Conservation (phyloP, 192 early-diverging fungal genomes). For the Gonapodya prolifera region DNA sequence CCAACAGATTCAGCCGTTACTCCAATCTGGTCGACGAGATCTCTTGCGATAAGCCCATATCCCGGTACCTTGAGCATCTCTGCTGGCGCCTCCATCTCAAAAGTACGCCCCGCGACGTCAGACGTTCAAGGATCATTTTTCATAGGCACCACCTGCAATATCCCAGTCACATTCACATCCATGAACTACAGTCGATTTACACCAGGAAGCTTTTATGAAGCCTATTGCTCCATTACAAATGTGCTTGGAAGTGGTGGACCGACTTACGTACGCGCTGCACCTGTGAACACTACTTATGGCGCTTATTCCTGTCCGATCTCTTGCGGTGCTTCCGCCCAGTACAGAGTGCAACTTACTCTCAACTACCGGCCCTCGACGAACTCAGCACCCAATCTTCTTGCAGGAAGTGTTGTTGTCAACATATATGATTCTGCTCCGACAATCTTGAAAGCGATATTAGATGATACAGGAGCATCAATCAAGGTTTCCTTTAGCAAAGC, state of each 20-base stretch:
- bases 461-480: not conserved
- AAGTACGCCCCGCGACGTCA: not conserved
- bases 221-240: not conserved
- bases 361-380: not conserved
- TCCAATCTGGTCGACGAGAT: not conserved
- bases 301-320: not conserved
- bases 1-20: not conserved
- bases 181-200: not conserved
- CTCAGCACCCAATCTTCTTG: not conserved
- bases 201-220: not conserved
- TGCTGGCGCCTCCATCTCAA: not conserved
- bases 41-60: not conserved
- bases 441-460: not conserved
- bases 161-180: not conserved
- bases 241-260: not conserved
- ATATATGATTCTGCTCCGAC: not conserved
- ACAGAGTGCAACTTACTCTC: not conserved
- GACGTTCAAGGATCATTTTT: not conserved
- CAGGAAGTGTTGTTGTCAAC: not conserved
- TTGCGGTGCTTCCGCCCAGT: not conserved
- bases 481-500: not conserved
- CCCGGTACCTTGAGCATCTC: not conserved
- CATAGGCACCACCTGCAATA: not conserved
- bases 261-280: not conserved
- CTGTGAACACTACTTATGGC: not conserved